phyloP scores from a whole-genome alignment of 768 basidiomycete species.

The Melanogaster broomeanus region DNA sequence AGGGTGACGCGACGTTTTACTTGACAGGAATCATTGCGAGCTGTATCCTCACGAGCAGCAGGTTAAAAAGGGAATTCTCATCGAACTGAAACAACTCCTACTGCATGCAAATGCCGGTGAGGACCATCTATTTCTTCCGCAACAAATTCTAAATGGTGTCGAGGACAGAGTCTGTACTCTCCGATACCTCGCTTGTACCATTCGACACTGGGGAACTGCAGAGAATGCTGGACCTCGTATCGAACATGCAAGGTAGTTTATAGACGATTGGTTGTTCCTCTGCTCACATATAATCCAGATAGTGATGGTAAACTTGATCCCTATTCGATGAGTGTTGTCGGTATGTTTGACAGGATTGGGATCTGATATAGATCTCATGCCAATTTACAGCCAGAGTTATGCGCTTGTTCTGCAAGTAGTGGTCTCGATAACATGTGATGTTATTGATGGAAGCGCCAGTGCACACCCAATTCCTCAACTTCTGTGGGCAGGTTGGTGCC shows the following conservation, averaged over 20 bases:
- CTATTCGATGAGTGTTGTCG: conserved; percentile 1
- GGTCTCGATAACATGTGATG: conserved; percentile 6
- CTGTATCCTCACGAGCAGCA: background rate
- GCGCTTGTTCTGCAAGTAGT: background rate
- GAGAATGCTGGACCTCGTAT: conserved; percentile 1
- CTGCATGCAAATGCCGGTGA: background rate
- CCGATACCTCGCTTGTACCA: conserved; percentile 12
- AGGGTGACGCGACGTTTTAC: background rate
- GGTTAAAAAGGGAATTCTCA: background rate
- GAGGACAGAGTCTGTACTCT: conserved; percentile 13
- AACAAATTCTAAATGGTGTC: background rate
- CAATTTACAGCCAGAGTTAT: conserved; percentile 5
- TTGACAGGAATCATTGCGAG: background rate
- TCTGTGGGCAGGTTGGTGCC: background rate
- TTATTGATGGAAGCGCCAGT: background rate
- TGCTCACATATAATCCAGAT: background rate
- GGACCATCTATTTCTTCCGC: background rate
- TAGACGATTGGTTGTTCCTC: background rate
- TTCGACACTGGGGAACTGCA: conserved; percentile 8
- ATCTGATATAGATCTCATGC: background rate
- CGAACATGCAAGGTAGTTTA: background rate
- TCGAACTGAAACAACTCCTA: background rate
- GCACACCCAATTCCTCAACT: background rate
- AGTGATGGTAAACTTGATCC: conserved; percentile 3
- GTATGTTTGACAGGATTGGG: background rate